These are phyloP conservation scores for Poterioochromonas sp. DNA, from an alignment of 352 stramenopile genomes.

Conservation along the genomic window DNA sequence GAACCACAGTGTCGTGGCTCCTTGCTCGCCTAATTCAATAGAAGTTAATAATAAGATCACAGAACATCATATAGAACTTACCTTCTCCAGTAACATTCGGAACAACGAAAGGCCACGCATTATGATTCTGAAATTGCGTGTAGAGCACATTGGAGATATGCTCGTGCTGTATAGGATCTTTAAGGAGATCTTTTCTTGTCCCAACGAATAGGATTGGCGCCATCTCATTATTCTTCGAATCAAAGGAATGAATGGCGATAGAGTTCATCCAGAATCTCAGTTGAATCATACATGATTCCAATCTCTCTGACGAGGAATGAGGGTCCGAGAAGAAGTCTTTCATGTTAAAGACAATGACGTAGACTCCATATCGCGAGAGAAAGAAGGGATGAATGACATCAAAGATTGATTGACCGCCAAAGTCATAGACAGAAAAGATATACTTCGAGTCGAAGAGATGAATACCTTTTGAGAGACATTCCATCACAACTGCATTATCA, in stretches of 20 bases:
- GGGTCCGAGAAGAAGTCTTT: neutral
- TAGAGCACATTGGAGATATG: neutral
- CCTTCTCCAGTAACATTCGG: neutral
- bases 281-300: neutral
- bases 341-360: conserved; percentile 42
- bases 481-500: neutral
- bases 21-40: too few species aligned
- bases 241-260: neutral
- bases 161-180: neutral
- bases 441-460: neutral
- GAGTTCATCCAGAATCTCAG: neutral
- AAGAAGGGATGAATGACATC: conserved; percentile 39
- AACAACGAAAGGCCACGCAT: neutral
- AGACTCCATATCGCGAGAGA: conserved; percentile 40
- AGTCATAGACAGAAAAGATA: conserved; percentile 36
- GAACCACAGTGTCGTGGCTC: neutral
- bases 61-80: too few species aligned
- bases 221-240: neutral
- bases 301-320: neutral
- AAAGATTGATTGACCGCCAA: conserved; percentile 39
- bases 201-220: neutral
- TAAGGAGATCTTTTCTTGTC: neutral
- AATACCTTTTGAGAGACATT: neutral
- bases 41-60: too few species aligned
- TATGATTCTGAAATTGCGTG: neutral